These are phyloP conservation scores for Solanum neorickii DNA, from an alignment of 257 asterid genomes.

Conservation along the genomic window DNA sequence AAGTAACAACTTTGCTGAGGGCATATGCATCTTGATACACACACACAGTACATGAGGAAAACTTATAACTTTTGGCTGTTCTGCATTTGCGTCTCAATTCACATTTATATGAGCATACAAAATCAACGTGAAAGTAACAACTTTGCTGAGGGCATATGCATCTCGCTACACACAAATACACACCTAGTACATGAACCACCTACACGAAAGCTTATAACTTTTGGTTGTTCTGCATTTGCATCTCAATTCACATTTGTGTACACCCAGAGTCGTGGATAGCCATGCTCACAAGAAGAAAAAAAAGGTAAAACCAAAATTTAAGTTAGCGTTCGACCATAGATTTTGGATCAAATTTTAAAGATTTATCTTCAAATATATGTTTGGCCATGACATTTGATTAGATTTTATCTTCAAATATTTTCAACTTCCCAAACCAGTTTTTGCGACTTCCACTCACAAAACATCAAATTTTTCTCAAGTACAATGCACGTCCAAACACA, in stretches of 20 bases:
- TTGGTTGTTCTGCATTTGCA: neutral
- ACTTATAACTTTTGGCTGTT: neutral
- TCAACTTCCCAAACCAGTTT: neutral
- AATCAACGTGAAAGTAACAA: neutral
- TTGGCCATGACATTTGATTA: neutral
- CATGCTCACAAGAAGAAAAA: neutral
- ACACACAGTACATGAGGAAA: neutral
- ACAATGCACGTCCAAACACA: too few species aligned
- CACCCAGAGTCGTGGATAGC: neutral
- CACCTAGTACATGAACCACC: neutral
- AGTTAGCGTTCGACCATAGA: neutral
- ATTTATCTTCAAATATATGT: neutral
- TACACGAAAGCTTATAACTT: neutral
- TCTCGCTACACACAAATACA: neutral
- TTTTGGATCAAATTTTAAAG: neutral
- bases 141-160: neutral
- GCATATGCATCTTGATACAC: neutral
- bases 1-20: neutral
- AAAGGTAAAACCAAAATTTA: neutral
- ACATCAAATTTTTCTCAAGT: too few species aligned
- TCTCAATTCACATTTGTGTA: neutral
- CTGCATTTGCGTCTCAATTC: neutral
- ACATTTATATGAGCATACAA: neutral
- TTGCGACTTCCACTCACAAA: too few species aligned
- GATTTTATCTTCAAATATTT: neutral